Evolutionary conservation across 179 eudicot species (phyloP), one percentile per base, ranked within the genome.

Genomic region (Nepenthes alata): DNA sequence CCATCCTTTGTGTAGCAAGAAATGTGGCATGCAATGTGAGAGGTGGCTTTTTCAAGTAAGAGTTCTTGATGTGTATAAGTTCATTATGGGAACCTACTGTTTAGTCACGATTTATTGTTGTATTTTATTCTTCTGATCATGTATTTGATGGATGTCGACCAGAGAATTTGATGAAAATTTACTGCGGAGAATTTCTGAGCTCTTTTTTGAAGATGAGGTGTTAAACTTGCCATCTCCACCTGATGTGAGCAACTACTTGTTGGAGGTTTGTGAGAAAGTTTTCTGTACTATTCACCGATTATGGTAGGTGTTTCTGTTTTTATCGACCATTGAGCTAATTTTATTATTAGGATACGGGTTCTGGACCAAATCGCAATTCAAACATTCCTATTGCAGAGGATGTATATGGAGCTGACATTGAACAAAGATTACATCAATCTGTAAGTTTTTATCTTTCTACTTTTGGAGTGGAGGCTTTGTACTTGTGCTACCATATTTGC

Each of bases 1-100:
- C 98, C n/a, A 96, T 91, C 67, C 80, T 91, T 5, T 91, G 98
- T 59, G 95, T 91, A 69, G 96, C 95, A 51, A 83, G 98, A 72
- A 91, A 91, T 77, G 96, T 91, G 55, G 98, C 98, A 36, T 91
- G 98, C 83, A 89, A 86, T 71, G 95, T 89, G 39, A 84, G 98
- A 81, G 96, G 91, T 62, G 81, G 98, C 49, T 91, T 91, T 70
- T 91, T 88, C 82, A 91, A 77, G 98, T 89, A 70, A 81, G 96
- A 56, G 55, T 36, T 41, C 12, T 47, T n/a, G 15, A 0, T 39
- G 53, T 41, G 51, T 52, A 12, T 25, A 35, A 16, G 3, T 16
- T 55, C 25, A 25, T 25, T 25, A 25, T 25, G 25, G 25, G 25
- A 25, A 25, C 25, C 15, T 57, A 57, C 37, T 14, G 41, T n/a